A percentile compares a stretch with the other conserved stretches of the same genome.
phyloP scores from a whole-genome alignment of 1,284 basidiomycete species.

The Leccinum subrobustum region DNA sequence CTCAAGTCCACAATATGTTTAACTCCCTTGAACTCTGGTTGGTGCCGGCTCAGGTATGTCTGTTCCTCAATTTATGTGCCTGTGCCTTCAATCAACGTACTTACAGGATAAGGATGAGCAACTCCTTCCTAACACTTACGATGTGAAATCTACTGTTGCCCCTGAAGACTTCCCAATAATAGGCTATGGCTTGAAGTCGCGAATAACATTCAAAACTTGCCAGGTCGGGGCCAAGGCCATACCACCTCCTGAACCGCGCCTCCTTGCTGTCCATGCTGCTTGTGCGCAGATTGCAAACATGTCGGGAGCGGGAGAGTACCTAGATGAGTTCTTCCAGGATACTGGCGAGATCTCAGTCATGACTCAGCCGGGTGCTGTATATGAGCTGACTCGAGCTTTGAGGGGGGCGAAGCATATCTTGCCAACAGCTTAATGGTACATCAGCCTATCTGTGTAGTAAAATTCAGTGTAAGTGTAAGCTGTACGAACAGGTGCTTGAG shows the following conservation, averaged over 20 bases:
- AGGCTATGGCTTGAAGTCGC: background rate
- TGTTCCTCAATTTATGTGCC: background rate
- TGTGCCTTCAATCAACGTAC: background rate
- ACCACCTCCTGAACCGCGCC: background rate
- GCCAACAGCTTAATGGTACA: too few species aligned
- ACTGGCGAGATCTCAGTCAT: background rate
- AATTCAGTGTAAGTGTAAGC: too few species aligned
- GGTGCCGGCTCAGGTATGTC: background rate
- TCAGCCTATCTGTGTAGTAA: too few species aligned
- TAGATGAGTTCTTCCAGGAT: background rate
- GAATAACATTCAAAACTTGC: background rate
- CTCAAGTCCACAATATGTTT: background rate
- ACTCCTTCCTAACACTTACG: background rate
- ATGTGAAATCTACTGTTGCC: background rate
- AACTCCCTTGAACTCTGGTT: background rate
- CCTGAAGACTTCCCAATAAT: background rate
- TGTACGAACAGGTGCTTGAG: constrained; percentile 51
- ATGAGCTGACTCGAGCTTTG: background rate
- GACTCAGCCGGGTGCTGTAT: background rate
- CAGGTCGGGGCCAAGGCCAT: background rate
- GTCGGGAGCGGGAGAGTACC: background rate
- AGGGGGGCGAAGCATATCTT: background rate
- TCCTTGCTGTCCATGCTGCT: background rate
- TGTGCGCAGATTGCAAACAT: background rate
- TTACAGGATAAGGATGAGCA: background rate